These are phyloP conservation scores for Cnidoscolus chayamansa DNA, from an alignment of 441 rosid genomes.

Conservation along the genomic window DNA sequence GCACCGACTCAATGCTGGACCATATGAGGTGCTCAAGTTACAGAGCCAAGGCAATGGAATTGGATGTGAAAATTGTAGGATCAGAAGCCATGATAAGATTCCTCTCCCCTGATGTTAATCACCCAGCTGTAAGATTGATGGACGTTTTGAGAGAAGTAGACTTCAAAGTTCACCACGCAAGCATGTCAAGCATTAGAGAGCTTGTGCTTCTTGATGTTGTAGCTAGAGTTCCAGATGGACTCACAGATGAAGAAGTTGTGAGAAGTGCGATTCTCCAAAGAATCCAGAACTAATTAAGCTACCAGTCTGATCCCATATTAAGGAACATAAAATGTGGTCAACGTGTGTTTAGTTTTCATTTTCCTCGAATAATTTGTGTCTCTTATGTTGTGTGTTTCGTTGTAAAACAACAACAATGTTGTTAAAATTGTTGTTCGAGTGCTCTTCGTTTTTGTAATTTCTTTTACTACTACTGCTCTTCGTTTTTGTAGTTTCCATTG, in stretches of 20 bases:
- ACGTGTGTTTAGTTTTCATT: too few species aligned
- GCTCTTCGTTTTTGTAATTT: too few species aligned
- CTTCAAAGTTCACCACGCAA: slow-evolving; percentile 41
- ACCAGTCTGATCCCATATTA: too few species aligned
- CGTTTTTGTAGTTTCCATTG: too few species aligned
- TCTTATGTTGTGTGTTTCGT: too few species aligned
- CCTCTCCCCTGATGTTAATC: slow-evolving; percentile 32
- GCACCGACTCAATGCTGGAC: not conserved
- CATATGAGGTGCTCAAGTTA: not conserved
- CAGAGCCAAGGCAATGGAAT: slow-evolving; percentile 23
- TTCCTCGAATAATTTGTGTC: too few species aligned
- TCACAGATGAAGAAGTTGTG: slow-evolving; percentile 29
- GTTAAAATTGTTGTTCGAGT: too few species aligned
- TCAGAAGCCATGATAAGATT: slow-evolving; percentile 45
- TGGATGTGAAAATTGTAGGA: slow-evolving; percentile 51
- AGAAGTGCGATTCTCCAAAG: slow-evolving; percentile 32
- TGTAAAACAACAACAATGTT: too few species aligned
- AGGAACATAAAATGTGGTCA: too few species aligned
- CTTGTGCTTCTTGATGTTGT: slow-evolving; percentile 46
- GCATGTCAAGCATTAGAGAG: slow-evolving; percentile 37
- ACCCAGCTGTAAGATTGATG: slow-evolving; percentile 48
- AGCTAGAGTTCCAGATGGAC: slow-evolving; percentile 34
- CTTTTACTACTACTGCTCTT: too few species aligned
- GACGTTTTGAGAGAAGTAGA: slow-evolving; percentile 37
- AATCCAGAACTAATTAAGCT: slow-evolving; percentile 18